Percentiles rank a stretch among this genome's conserved stretches.
Evolutionary conservation across 2,329 filamentous ascomycete species (phyloP).

Genomic region (Ceratocystiopsis minuta): DNA sequence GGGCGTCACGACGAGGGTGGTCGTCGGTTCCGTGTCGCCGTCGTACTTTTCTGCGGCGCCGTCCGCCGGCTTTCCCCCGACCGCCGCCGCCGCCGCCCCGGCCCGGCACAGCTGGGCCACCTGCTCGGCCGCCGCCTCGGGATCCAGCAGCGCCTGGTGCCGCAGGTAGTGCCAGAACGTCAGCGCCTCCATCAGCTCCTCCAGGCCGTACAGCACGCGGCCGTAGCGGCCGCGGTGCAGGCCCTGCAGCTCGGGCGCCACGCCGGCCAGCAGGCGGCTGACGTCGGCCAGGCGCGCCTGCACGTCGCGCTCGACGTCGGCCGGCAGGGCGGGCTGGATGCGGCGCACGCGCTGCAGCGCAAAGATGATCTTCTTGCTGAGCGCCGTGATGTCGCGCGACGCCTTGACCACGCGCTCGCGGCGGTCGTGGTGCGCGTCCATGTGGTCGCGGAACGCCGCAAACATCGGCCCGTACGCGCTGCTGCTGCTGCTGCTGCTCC

Average conservation of each 20-base stretch:
- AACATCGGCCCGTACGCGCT: slow-evolving; percentile 57
- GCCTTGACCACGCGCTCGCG: slow-evolving; percentile 80
- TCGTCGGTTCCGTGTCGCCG: slow-evolving; percentile 11
- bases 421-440: slow-evolving; percentile 89
- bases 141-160: slow-evolving; percentile 55
- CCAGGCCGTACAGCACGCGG: slow-evolving; percentile 63
- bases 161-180: slow-evolving; percentile 78
- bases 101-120: slow-evolving; percentile 21
- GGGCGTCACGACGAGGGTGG: slow-evolving; percentile 32
- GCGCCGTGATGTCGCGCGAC: slow-evolving; percentile 77
- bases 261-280: slow-evolving; percentile 42
- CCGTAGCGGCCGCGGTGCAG: slow-evolving; percentile 73
- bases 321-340: slow-evolving; percentile 34
- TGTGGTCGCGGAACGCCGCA: slow-evolving; percentile 63
- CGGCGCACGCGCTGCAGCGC: slow-evolving; percentile 58
- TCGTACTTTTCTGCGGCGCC: slow-evolving; percentile 16
- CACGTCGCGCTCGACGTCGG: slow-evolving; percentile 52
- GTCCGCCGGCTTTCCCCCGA: slow-evolving; percentile 1
- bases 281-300: slow-evolving; percentile 55
- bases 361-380: slow-evolving; percentile 95
- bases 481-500: slow-evolving; percentile 13
- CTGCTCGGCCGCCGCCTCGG: slow-evolving; percentile 35
- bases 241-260: slow-evolving; percentile 56
- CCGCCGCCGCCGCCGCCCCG: slow-evolving; percentile 12
- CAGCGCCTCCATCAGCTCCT: slow-evolving; percentile 87